Base-by-base conservation (phyloP, 805 yeast genomes). In the Monosporozyma yasuniensis region DNA sequence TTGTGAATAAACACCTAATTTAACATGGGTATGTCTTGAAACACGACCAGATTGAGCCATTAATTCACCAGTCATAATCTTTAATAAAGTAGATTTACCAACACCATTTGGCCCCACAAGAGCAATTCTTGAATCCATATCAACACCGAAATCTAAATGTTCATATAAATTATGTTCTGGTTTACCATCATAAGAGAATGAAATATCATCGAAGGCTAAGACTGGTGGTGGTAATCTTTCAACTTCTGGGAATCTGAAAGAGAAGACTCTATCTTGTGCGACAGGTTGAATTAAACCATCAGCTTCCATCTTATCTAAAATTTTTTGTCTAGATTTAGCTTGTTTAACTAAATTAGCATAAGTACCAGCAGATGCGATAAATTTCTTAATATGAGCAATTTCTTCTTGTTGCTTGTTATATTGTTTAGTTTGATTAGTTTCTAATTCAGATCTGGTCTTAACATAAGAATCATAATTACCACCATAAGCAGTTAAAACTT, bases 151-250 rank as follows among this genome's bases (percentile, higher is more conserved):
- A 68, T 89, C 91, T 67, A 93, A 79, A 69, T 87, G 72, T 67
- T 86, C 88, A 73, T 93, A 93, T 64, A 93, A 77, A 72, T 89
- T 84, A 72, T 93, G 83, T 72, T 87, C 96, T 46, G 77, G 70
- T 28, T 79, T 79, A 61, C 85, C 91, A 60, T 87, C 86, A 73
- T 93, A 93, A 19, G 97, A 76, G 72, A 93, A 93, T 21, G 95
- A 81, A 66, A 93, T 95, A 63, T 84, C 90, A 70, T 91, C 98
- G 68, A 93, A 93, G 7, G 98, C 88, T 70, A 93, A 76, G 48
- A 93, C 99, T 68, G 99, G 99, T 56, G 99, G 99, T 56, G 99
- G 99, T 61, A 93, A 79, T 77, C 93, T 89, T 70, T 91, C 98
- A 54, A 90, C 96, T 38, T 83, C 89, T 48, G 97, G 88, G 80